phyloP scores from a whole-genome alignment of 345 rosid species.

The Eucalyptus decipiens region DNA sequence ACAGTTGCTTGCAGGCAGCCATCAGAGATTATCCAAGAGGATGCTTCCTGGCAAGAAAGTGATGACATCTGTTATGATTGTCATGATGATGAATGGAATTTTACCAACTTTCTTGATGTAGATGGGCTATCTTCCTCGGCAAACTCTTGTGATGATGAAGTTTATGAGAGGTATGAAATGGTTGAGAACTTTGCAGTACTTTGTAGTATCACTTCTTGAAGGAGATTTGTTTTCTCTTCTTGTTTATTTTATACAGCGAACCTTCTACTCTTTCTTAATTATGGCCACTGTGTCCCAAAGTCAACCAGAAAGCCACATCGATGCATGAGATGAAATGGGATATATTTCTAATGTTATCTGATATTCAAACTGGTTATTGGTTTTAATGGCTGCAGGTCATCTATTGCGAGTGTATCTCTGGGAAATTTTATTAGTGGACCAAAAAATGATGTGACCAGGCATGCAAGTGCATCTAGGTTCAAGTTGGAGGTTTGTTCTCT shows the following conservation, averaged over 20 bases:
- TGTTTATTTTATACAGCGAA: not conserved
- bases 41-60: constrained; percentile 15
- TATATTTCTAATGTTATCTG: not conserved
- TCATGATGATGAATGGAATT: constrained; percentile 45
- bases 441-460: constrained; percentile 2
- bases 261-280: not conserved
- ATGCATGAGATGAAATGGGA: not conserved
- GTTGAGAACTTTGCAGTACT: not conserved
- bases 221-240: not conserved
- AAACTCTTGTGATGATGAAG: constrained; percentile 76
- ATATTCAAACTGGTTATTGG: not conserved
- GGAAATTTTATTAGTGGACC: constrained; percentile 6
- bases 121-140: constrained; percentile 95
- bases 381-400: not conserved
- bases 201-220: not conserved
- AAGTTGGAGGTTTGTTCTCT: constrained; percentile 7
- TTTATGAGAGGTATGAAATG: constrained; percentile 41
- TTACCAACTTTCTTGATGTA: constrained; percentile 53
- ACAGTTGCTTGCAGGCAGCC: constrained; percentile 11
- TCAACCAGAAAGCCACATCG: not conserved
- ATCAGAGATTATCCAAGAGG: constrained; percentile 23
- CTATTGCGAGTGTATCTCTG: constrained; percentile 1
- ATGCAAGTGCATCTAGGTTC: constrained; percentile 15
- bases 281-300: not conserved
- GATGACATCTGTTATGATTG: constrained; percentile 34